Conservation (phyloP, 805 yeast genomes). For the Pichia nanzhaoensis region DNA sequence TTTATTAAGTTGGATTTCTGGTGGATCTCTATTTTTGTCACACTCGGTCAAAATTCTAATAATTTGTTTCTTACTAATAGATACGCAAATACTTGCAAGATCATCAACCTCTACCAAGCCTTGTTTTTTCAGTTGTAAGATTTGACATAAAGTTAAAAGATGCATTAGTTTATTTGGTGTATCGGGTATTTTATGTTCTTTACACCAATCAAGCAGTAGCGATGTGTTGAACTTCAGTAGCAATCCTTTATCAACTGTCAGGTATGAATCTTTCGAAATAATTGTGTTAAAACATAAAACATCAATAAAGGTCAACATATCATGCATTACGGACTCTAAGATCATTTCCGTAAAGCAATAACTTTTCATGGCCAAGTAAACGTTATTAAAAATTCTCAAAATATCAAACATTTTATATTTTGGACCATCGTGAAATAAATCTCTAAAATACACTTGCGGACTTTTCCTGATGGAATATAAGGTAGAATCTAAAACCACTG, state of each 20-base stretch:
- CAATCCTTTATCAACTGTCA: conserved; percentile 6
- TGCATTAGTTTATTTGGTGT: conserved; percentile 12
- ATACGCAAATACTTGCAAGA: conserved; percentile 5
- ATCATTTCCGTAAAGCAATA: conserved; percentile 10
- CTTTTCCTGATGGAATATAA: not conserved
- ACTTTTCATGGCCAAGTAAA: conserved; percentile 9
- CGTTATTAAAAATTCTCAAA: conserved; percentile 9
- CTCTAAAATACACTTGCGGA: conserved; percentile 5
- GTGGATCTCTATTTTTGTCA: not conserved
- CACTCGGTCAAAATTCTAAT: conserved; percentile 10
- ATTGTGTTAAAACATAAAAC: conserved; percentile 10
- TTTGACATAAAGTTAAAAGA: conserved; percentile 11
- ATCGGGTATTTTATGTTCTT: conserved; percentile 10
- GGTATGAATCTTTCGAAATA: conserved; percentile 6
- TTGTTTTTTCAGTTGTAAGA: conserved; percentile 10
- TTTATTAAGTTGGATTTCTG: not conserved
- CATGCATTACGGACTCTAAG: conserved; percentile 6
- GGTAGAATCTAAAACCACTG: conserved; percentile 9
- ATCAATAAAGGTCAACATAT: conserved; percentile 11
- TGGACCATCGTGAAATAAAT: conserved; percentile 5
- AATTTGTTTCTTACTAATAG: conserved; percentile 9
- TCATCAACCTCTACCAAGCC: conserved; percentile 10
- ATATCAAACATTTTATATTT: conserved; percentile 12
- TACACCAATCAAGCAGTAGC: conserved; percentile 14
- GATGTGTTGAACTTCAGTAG: conserved; percentile 10